Base-by-base conservation (phyloP, 257 asterid species). In the Solanum sparsipilum region DNA sequence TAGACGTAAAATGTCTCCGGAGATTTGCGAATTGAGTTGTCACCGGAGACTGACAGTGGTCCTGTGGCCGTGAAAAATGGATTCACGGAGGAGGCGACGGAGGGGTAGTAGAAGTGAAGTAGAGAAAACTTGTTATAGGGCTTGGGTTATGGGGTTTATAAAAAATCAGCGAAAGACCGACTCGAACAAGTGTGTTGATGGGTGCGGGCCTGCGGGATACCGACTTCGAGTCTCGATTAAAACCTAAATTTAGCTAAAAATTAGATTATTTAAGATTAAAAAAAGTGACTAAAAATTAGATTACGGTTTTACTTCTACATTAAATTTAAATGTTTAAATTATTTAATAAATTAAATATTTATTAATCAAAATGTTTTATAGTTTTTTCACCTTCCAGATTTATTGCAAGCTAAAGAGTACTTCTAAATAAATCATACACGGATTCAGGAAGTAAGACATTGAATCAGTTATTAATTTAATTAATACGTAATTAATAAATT, bases 31-130 rank as follows among this genome's bases (percentile, higher is more conserved):
- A 71, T 71, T 71, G 41, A 32, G 41, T 16, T 16, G 23, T 38
- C 58, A 13, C 84, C n/a, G 84, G 84, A 76, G 84, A 39, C 21
- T 25, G 23, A 38, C 84, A 56, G 35, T n/a, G 84, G 58, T 38
- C 20, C 12, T 13, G 23, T 78, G 63, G 84, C 84, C n/a, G 63
- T 78, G 34, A 78, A 78, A 78, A 23, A n/a, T 10, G 36, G 63
- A n/a, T 39, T 76, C 84, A n/a, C n/a, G 23, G 84, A 76, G 60
- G 84, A n/a, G 31, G 25, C 58, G 84, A 76, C 84, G 58, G 84
- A 12, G 32, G 4, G 23, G 35, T n/a, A 38, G 56, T n/a, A 39
- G 63, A 76, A 75, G 58, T 75, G 58, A 75, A 38, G 83, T 75
- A 38, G 83, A 38, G 65, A 38, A 75, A 38, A n/a, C 60, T 39